Evolutionary conservation across 2,329 filamentous ascomycete genomes (phyloP), one percentile per base, ranked within the genome.

Genomic region (Pyrenochaeta sp.): DNA sequence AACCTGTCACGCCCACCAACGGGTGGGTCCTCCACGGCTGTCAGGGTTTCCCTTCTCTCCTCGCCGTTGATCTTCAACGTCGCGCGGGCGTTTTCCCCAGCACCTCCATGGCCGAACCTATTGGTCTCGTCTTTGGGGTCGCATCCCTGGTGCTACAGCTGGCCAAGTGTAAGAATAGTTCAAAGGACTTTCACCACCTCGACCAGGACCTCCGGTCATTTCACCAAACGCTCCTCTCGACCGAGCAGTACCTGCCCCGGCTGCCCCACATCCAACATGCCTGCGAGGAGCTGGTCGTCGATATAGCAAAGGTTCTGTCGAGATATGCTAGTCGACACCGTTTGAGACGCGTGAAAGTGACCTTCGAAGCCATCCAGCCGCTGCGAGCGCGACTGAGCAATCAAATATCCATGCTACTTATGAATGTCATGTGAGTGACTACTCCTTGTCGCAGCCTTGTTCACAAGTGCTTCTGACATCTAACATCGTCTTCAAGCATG

Each of bases 71-170:
- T 30, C 23, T 29, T 7, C 23, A 30, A 7, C 10, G 23, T 30
- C 18, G 18, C 7, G 30, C 7, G 23, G 17, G 33, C n/a, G n/a
- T 7, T 15, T 17, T 11, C 30, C 21, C 14, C 23, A 30, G 15
- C 21, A 18, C n/a, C 6, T 43, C 41, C 2, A 43, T 43, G 41
- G 41, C 23, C 15, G 41, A 32, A 12, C 12, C 14, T 15, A 7
- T 36, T 36, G 7, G 33, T 9, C n/a, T 43, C 12, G n/a, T 18
- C 14, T 23, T 43, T 18, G 41, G 27, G 21, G n/a, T 43, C 23
- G 15, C 41, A 15, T 43, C 41, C 10, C 30, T 43, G 41, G 41
- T 43, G 11, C 23, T 43, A 23, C 27, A 43, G 27, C 41, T 43
- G 20, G 29, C 14, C 23, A 43, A 30, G 23, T 43, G 41, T 18